Evolutionary conservation across 2,329 filamentous ascomycete genomes (phyloP).

Genomic region (Aspergillus thermomutatus): DNA sequence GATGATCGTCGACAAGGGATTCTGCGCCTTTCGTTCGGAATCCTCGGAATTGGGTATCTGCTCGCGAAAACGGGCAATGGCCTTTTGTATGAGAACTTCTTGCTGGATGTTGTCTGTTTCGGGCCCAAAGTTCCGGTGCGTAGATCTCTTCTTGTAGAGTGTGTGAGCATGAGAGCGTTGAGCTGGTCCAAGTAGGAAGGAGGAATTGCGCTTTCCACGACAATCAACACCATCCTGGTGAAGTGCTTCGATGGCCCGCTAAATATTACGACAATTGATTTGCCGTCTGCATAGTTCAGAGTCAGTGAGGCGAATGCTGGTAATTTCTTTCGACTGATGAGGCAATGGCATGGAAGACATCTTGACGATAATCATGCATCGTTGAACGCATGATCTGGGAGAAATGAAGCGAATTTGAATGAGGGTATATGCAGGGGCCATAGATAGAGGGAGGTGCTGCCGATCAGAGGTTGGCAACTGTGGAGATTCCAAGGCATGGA

Average conservation of each 20-base stretch:
- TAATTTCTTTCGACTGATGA: neutral
- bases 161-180: constrained; percentile 28
- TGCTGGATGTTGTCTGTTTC: constrained; percentile 41
- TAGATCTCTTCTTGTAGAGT: constrained; percentile 25
- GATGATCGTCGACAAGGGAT: constrained; percentile 20
- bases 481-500: neutral
- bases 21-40: neutral
- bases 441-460: neutral
- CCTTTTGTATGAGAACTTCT: constrained; percentile 31
- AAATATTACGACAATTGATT: constrained; percentile 20
- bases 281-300: neutral
- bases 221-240: constrained; percentile 38
- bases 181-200: constrained; percentile 31
- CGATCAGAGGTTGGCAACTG: neutral
- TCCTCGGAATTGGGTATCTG: constrained; percentile 18
- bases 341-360: neutral
- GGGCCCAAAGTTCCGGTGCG: constrained; percentile 25
- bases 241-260: constrained; percentile 23
- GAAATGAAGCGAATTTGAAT: neutral
- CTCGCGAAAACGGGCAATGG: constrained; percentile 28
- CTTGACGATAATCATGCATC: neutral
- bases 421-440: neutral
- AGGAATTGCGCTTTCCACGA: constrained; percentile 37
- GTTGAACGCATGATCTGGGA: neutral
- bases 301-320: neutral